These are phyloP conservation scores for Blastocladiella emersonii DNA, from an alignment of 371 early-diverging fungal species.

Conservation along the genomic window DNA sequence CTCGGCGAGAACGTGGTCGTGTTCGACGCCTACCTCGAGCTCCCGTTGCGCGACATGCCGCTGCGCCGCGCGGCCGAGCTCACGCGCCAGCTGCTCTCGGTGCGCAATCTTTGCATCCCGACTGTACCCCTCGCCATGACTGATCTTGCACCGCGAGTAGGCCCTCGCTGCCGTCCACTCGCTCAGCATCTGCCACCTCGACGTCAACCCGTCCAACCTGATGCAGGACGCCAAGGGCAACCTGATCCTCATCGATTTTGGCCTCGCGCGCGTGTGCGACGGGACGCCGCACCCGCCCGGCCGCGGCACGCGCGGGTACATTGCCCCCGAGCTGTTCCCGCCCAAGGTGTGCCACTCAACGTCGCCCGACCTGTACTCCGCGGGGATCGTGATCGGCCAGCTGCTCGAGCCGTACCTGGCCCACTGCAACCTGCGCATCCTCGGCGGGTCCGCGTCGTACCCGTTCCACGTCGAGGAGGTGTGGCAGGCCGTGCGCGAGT, in stretches of 20 bases:
- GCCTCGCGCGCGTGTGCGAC: conserved; percentile 10
- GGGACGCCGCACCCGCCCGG: conserved; percentile 9
- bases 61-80: background rate
- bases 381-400: conserved; percentile 19
- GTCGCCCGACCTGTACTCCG: conserved; percentile 16
- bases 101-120: no score
- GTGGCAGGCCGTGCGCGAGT: background rate
- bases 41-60: background rate
- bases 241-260: conserved; percentile 19
- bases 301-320: conserved; percentile 36
- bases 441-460: conserved; percentile 6
- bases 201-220: conserved; percentile 16
- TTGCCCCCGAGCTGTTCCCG: conserved; percentile 31
- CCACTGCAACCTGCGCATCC: conserved; percentile 1
- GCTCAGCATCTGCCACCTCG: conserved; percentile 15
- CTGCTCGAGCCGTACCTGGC: conserved; percentile 18
- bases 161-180: conserved; percentile 8
- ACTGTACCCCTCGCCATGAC: no score
- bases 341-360: conserved; percentile 14
- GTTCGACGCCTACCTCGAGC: background rate
- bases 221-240: conserved; percentile 16
- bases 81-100: background rate
- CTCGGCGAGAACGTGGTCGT: background rate
- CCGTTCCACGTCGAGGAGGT: conserved; percentile 5
- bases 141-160: no score